phyloP scores from a whole-genome alignment of 176 grass and related monocot genomes.

The Tuctoria greenei region DNA sequence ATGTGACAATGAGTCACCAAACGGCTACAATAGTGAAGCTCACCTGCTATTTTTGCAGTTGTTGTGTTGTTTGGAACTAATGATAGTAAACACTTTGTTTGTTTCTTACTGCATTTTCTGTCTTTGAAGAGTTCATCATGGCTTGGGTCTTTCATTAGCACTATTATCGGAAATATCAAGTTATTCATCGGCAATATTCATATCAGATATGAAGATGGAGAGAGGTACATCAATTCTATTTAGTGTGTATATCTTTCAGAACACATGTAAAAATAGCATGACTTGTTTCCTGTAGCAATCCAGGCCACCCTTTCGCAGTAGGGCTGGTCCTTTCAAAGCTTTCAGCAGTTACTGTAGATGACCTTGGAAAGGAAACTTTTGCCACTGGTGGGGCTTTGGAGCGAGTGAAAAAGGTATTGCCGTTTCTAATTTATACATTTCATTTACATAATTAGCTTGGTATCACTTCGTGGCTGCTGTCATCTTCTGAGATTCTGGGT shows the following conservation, averaged over 20 bases:
- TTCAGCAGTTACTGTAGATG: slow-evolving; percentile 88
- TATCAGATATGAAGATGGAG: slow-evolving; percentile 91
- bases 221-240: slow-evolving; percentile 70
- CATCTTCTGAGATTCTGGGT: slow-evolving; percentile 13
- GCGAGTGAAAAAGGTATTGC: slow-evolving; percentile 70
- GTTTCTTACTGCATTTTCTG: slow-evolving; percentile 26
- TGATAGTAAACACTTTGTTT: background rate
- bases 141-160: slow-evolving; percentile 90
- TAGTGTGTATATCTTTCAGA: slow-evolving; percentile 22
- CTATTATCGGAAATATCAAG: slow-evolving; percentile 95
- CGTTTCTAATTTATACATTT: slow-evolving; percentile 15
- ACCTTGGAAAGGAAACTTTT: slow-evolving; percentile 86
- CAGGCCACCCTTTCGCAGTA: slow-evolving; percentile 86
- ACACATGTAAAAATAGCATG: slow-evolving; percentile 31
- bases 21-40: slow-evolving; percentile 31
- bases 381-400: slow-evolving; percentile 89
- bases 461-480: slow-evolving; percentile 18
- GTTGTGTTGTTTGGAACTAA: slow-evolving; percentile 10
- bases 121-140: slow-evolving; percentile 83
- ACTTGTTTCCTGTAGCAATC: slow-evolving; percentile 82
- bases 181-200: slow-evolving; percentile 89
- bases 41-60: slow-evolving; percentile 5
- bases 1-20: slow-evolving; percentile 14
- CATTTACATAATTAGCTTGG: slow-evolving; percentile 7
- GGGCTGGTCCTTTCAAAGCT: slow-evolving; percentile 85